phyloP scores from a whole-genome alignment of 106 monocot species.

The Allium cepa region DNA sequence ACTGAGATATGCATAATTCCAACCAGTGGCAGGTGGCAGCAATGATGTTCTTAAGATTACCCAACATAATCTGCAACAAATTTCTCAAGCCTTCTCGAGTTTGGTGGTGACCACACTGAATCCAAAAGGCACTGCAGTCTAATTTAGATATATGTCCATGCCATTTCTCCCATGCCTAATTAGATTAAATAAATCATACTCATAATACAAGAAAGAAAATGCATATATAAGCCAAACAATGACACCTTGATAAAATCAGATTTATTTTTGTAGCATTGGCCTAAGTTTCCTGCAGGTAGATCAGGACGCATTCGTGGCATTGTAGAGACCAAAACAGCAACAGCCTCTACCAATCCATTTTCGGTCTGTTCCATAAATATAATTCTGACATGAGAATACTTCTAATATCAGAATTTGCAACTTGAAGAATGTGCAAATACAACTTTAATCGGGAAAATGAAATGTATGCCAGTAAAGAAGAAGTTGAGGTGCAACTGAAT shows the following conservation, averaged over 20 bases:
- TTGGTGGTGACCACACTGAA: slow-evolving; percentile 69
- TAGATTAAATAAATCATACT: slow-evolving; percentile 2
- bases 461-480: not conserved
- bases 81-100: slow-evolving; percentile 78
- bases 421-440: not conserved
- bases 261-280: slow-evolving; percentile 72
- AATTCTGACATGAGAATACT: not conserved
- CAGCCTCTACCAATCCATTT: slow-evolving; percentile 95
- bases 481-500: not conserved
- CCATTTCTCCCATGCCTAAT: slow-evolving; percentile 97
- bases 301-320: slow-evolving; percentile 84
- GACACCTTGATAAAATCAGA: slow-evolving; percentile 90
- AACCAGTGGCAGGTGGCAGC: slow-evolving; percentile 70
- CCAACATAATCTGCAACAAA: slow-evolving; percentile 84
- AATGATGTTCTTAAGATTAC: slow-evolving; percentile 51
- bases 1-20: slow-evolving; percentile 80
- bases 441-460: not conserved
- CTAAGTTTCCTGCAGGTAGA: slow-evolving; percentile 53
- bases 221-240: not conserved
- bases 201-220: slow-evolving; percentile 3
- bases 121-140: slow-evolving; percentile 87
- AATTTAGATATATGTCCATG: slow-evolving; percentile 71
- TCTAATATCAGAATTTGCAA: not conserved
- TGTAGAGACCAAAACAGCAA: slow-evolving; percentile 76
- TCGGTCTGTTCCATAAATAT: slow-evolving; percentile 54